Evolutionary conservation across 805 yeast species (phyloP).

Genomic region (Wickerhamiella australiensis): DNA sequence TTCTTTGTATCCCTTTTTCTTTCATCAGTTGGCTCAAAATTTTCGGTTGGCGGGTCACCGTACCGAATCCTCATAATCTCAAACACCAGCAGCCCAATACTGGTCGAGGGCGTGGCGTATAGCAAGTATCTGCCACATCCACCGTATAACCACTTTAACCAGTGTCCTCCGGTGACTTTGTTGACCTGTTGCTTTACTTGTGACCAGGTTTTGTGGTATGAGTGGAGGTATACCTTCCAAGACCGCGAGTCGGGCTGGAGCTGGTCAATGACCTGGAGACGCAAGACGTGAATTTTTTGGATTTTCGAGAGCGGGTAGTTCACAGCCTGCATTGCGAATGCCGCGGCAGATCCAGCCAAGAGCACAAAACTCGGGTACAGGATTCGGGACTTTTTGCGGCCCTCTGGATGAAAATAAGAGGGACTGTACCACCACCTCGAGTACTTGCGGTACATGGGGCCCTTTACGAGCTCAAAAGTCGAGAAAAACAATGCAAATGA

Average conservation of each 20-base stretch:
- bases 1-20: not conserved
- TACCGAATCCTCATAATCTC: conserved; percentile 52
- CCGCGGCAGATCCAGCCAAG: conserved; percentile 80
- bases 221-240: conserved; percentile 47
- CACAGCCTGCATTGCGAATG: conserved; percentile 58
- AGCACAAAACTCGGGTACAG: conserved; percentile 58
- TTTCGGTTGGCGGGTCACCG: not conserved
- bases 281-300: conserved; percentile 65
- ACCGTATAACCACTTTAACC: conserved; percentile 59
- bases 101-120: conserved; percentile 75
- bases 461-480: conserved; percentile 67
- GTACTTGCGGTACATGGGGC: conserved; percentile 29
- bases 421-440: conserved; percentile 25
- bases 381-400: conserved; percentile 31
- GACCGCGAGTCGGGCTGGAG: conserved; percentile 25
- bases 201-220: conserved; percentile 63
- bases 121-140: conserved; percentile 66
- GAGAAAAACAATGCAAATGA: conserved; percentile 80
- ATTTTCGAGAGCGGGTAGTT: conserved; percentile 75
- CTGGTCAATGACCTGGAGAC: conserved; percentile 70
- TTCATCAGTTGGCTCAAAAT: not conserved
- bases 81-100: conserved; percentile 71
- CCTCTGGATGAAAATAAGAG: conserved; percentile 21
- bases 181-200: conserved; percentile 43
- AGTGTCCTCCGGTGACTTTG: conserved; percentile 41